phyloP scores from a whole-genome alignment of 2,329 filamentous ascomycete species.

The Pseudocercospora crystallina region DNA sequence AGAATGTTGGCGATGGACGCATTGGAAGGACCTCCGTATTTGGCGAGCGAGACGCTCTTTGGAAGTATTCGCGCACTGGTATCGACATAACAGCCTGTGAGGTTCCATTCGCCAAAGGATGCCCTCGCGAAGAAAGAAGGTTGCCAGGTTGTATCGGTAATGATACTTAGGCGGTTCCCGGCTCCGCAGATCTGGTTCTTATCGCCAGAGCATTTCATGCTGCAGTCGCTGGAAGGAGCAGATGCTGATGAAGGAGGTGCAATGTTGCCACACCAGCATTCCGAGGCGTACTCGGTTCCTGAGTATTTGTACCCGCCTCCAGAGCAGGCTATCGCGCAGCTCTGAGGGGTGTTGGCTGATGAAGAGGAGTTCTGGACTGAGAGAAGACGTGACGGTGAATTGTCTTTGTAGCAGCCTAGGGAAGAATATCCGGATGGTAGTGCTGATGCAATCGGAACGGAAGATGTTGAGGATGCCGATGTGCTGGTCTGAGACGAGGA shows the following conservation, averaged over 20 bases:
- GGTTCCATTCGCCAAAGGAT: conserved; percentile 25
- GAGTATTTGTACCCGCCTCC: conserved; percentile 35
- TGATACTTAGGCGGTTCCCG: conserved; percentile 13
- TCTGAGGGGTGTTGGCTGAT: conserved; percentile 18
- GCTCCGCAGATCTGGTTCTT: conserved; percentile 28
- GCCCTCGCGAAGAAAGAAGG: conserved; percentile 27
- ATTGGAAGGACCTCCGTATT: conserved; percentile 26
- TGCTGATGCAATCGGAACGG: conserved; percentile 3
- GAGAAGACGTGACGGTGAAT: conserved; percentile 17
- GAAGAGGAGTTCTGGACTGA: neutral
- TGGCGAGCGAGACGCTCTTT: conserved; percentile 17
- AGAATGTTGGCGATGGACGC: conserved; percentile 30
- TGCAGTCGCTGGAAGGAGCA: conserved; percentile 19
- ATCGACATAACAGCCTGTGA: conserved; percentile 31
- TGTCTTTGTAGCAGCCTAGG: conserved; percentile 28
- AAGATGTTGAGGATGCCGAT: conserved; percentile 5
- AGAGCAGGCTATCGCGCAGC: conserved; percentile 32
- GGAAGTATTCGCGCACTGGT: conserved; percentile 20
- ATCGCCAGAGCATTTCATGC: conserved; percentile 28
- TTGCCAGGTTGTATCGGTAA: conserved; percentile 25
- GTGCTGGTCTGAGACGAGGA: neutral
- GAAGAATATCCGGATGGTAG: conserved; percentile 14
- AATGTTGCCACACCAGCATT: conserved; percentile 32
- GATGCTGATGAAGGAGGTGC: neutral
- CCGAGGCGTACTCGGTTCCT: conserved; percentile 36